Base-by-base conservation (phyloP, 495 filamentous ascomycete genomes). In the Cercophora samala region DNA sequence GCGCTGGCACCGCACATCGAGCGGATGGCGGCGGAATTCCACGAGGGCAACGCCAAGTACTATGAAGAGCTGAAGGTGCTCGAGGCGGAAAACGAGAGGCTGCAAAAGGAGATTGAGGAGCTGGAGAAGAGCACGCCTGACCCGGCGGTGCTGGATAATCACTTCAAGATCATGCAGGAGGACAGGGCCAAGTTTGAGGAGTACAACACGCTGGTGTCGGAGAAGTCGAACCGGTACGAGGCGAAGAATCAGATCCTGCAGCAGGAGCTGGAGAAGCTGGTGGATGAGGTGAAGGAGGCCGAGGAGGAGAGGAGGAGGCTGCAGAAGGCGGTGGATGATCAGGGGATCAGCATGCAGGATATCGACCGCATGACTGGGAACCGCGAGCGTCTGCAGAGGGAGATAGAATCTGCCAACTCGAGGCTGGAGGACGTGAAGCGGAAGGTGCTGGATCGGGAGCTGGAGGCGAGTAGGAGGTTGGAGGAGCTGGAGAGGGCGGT, bases 301-400 rank as follows among this genome's bases (percentile, higher is more conserved):
- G 93, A 98, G 65, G 85, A 89, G 11, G 94, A 98, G 74, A 87
- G 89, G 62, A 78, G 84, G n/a, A 82, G 84, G 19, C 84, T 98
- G 25, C 93, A 97, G 73, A 85, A 88, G 37, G 88, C 90, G 18
- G 91, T 99, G 52, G 93, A 98, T 74, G 88, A 88, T 67, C 92
- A 96, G 73, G 95, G 94, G 4, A 93, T 99, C 70, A 95, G 91
- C 58, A 93, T 96, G 73, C 89, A 92, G 75, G 96, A 98, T 81
- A 97, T 99, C 75, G 95, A 99, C 83, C 93, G 93, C 72, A 97
- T 99, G 94, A 96, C 91, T 69, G 88, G 89, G 22, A 95, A 98
- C 75, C 88, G 93, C 37, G 95, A 98, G 73, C 89, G 96, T 15
- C 84, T 98, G 37, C 90, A 95, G 62, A 94, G 89, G 72, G 90